These are phyloP conservation scores for Geranomyces michiganensis DNA, from an alignment of 192 early-diverging fungal genomes.

Conservation along the genomic window DNA sequence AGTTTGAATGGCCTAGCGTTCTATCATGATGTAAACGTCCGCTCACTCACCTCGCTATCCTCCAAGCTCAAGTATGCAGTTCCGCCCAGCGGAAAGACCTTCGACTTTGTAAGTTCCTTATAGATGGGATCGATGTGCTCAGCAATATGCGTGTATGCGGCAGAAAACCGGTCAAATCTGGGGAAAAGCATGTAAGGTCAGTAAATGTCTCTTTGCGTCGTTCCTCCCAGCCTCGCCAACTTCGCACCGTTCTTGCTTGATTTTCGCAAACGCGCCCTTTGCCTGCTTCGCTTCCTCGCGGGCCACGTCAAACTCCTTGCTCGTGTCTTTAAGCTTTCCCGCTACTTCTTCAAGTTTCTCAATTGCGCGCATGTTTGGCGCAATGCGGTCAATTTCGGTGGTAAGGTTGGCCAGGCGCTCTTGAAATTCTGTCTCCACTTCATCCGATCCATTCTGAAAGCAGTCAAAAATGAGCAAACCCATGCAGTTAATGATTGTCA, in stretches of 20 bases:
- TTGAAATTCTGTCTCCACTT: slow-evolving; percentile 69
- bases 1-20: neutral
- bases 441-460: slow-evolving; percentile 44
- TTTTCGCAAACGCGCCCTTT: slow-evolving; percentile 76
- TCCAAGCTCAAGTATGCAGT: slow-evolving; percentile 93
- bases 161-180: slow-evolving; percentile 76
- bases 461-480: neutral
- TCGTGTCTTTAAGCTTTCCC: slow-evolving; percentile 73
- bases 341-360: slow-evolving; percentile 86
- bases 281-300: slow-evolving; percentile 79
- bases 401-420: slow-evolving; percentile 61
- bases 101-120: slow-evolving; percentile 89
- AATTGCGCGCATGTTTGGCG: slow-evolving; percentile 89
- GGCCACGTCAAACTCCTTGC: slow-evolving; percentile 80
- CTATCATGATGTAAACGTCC: neutral
- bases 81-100: slow-evolving; percentile 88
- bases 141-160: slow-evolving; percentile 86
- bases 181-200: slow-evolving; percentile 3
- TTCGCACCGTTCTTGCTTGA: slow-evolving; percentile 77
- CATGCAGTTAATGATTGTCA: no score
- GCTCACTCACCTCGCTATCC: slow-evolving; percentile 68
- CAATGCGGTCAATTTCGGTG: slow-evolving; percentile 78
- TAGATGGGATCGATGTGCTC: slow-evolving; percentile 94
- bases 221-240: no score
- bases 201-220: neutral